Base-by-base conservation (phyloP, 202 grass and related monocot species). In the Bolboschoenoplectus hybrid region DNA sequence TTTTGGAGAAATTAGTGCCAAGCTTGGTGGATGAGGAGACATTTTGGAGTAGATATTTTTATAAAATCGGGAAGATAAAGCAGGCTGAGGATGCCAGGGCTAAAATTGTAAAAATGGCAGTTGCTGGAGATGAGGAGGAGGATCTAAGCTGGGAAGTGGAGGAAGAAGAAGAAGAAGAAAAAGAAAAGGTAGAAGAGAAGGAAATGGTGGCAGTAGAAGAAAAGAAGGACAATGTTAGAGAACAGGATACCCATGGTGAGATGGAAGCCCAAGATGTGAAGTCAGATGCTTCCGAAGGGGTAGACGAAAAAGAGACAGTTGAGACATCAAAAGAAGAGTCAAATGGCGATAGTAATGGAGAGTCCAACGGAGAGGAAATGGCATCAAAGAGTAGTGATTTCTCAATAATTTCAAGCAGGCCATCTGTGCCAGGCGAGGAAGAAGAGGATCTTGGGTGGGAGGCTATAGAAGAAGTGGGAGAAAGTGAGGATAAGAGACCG, bases 101-200 rank as follows among this genome's bases (percentile, higher is more conserved):
- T 34, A 95, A 94, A 87, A 89, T 98, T 1, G 95, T 98, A 51
- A 92, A 66, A 85, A 91, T 91, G 90, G 93, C 90, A 20, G 87
- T 95, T 87, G 89, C 86, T 0, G 93, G 91, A 81, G 94, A 97
- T 69, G 94, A 93, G 4, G 88, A 97, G 39, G 89, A 97, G 82
- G 95, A 95, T 49, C 85, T 97, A 26, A 95, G 91, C 51, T 97
- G 92, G 95, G 95, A 97, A 51, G 91, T 97, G 0, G 91, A 94
- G 45, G 94, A 97, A 38, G 95, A 94, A 0, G 84, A 75, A 7
- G 89, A 90, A 13, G 80, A 87, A 45, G 57, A 61, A 61, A 61
- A 44, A n/a, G 72, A 88, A 85, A 63, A 20, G 65, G 72, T 26
- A 7, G 65, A 86, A 86, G 63, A 13, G 56, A 85, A 90, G 85